These are phyloP conservation scores for Dipteronia dyeriana DNA, from an alignment of 345 rosid species.

Conservation along the genomic window DNA sequence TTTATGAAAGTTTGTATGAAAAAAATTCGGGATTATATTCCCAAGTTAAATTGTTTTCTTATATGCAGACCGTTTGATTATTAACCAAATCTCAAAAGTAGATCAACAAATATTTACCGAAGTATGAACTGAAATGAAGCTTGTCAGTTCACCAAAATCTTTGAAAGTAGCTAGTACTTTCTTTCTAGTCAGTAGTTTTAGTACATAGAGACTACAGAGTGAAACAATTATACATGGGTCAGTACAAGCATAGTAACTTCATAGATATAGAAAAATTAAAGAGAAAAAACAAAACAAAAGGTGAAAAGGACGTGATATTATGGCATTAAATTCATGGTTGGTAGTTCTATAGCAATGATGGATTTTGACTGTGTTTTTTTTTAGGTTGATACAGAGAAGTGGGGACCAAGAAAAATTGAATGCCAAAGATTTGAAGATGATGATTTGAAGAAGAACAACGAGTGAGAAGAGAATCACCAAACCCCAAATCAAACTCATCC, in stretches of 20 bases:
- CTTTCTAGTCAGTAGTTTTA: neutral
- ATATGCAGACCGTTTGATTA: no score
- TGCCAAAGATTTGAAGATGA: neutral
- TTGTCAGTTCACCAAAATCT: neutral
- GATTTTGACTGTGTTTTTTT: conserved; percentile 2
- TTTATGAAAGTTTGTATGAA: no score
- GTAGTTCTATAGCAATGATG: conserved; percentile 20
- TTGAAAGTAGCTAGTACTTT: neutral
- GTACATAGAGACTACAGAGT: neutral
- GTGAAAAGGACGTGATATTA: conserved; percentile 17
- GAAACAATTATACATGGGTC: neutral
- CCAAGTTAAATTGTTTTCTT: no score
- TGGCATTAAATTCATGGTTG: conserved; percentile 21
- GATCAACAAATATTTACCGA: neutral
- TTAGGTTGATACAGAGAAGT: neutral
- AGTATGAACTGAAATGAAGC: neutral
- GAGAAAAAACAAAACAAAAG: neutral
- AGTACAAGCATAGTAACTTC: neutral
- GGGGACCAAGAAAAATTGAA: conserved; percentile 26
- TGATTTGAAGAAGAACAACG: neutral
- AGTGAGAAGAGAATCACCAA: neutral
- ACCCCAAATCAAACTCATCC: neutral
- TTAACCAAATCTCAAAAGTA: neutral
- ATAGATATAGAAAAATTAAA: no score
- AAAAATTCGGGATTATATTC: no score